Evolutionary conservation across 2,329 filamentous ascomycete species (phyloP), one percentile per base, ranked within the genome.

Genomic region (Nemania diffusa): DNA sequence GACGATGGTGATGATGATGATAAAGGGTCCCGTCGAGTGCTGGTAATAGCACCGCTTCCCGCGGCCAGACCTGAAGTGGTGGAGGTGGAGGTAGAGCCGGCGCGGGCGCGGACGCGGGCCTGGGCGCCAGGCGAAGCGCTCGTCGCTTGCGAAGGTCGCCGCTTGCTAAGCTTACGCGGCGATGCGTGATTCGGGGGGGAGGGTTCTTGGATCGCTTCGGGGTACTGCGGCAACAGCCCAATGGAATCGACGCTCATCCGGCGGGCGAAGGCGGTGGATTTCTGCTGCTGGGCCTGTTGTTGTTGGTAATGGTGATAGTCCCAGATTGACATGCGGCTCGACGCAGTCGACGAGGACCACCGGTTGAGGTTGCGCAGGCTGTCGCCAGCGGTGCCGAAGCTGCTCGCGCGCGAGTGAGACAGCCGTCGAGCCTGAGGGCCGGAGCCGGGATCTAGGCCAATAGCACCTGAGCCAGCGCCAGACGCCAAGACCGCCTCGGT

Each of bases 271-370:
- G 76, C 73, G 65, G 77, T 73, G 51, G 75, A 17, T 44, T 68
- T 70, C 56, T 67, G 65, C 57, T 65, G 76, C 22, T 77, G 74
- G 63, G 77, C 76, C 68, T 72, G 64, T 57, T 73, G 56, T 52
- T 73, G 67, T 26, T 71, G 67, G 27, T 70, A 69, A 24, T 67
- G 68, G 32, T 69, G 69, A 46, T 71, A 67, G 60, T 73, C 73
- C 68, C 73, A 71, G 51, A 72, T 71, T 53, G 83, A 84, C 42
- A 80, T 77, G 69, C 79, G 81, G 67, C 82, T 87, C 48, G 85
- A 87, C 8, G 79, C 75, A 57, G 85, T 85, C 15, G 85, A 87
- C 22, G 80, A 78, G 48, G 85, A 86, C 84, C 84, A 86, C 73
- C 84, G 82, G 73, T 87, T 84, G 67, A 84, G 79, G 69, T 82